These are phyloP conservation scores for Chaetomiaceae sp. DNA, from an alignment of 2,329 filamentous ascomycete species.

Conservation along the genomic window DNA sequence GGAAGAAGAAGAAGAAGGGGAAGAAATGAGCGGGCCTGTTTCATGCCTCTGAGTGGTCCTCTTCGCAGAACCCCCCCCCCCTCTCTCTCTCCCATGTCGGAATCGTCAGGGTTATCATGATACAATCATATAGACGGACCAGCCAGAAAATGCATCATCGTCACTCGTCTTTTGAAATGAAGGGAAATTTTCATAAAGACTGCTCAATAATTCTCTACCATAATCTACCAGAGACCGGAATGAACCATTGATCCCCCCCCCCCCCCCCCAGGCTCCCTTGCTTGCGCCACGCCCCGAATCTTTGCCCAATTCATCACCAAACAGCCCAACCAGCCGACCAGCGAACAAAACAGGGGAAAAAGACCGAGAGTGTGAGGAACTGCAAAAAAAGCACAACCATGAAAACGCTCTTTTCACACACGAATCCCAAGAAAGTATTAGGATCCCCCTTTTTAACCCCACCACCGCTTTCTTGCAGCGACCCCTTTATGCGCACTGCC, in stretches of 20 bases:
- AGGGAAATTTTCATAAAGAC: conserved; percentile 3
- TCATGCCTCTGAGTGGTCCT: too few species aligned
- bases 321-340: not conserved
- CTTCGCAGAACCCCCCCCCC: too few species aligned
- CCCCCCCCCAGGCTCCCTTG: too few species aligned
- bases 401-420: not conserved
- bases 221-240: conserved; percentile 3
- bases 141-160: not conserved
- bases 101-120: not conserved
- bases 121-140: not conserved
- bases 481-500: too few species aligned
- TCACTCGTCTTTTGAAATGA: not conserved
- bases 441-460: too few species aligned
- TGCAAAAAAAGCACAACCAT: not conserved
- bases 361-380: not conserved
- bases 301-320: not conserved
- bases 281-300: conserved; percentile 10
- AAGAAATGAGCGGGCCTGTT: conserved; percentile 43
- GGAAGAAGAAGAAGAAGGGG: conserved; percentile 37
- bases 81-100: too few species aligned
- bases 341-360: not conserved
- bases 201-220: conserved; percentile 13
- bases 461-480: too few species aligned
- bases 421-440: too few species aligned
- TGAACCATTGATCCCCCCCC: not conserved